phyloP scores from a whole-genome alignment of 495 filamentous ascomycete genomes.

The Penicillium herquei region DNA sequence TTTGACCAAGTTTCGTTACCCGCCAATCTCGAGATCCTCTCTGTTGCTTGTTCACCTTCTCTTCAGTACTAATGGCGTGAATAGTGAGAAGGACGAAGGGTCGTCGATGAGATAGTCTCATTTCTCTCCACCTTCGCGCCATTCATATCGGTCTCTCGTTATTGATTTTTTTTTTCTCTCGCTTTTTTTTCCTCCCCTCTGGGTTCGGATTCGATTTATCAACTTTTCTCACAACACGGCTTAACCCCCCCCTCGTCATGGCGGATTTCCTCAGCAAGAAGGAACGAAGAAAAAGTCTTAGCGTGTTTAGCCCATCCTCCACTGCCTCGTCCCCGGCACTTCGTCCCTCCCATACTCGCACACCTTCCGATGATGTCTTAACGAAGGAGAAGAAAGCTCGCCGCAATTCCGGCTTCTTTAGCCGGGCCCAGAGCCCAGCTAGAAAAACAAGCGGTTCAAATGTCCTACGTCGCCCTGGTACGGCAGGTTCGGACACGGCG shows the following conservation, averaged over 20 bases:
- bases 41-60: neutral
- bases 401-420: constrained; percentile 48
- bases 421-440: constrained; percentile 26
- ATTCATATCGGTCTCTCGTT: neutral
- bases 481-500: constrained; percentile 28
- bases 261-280: constrained; percentile 37
- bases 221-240: no score
- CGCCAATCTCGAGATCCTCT: neutral
- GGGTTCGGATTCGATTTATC: no score
- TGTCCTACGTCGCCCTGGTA: constrained; percentile 32
- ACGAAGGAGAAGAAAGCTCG: constrained; percentile 37
- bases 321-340: constrained; percentile 18
- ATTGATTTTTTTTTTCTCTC: constrained; percentile 1
- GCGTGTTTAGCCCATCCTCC: constrained; percentile 37
- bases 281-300: constrained; percentile 47
- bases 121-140: constrained; percentile 17
- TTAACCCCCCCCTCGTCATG: constrained; percentile 25
- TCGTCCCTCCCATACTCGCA: constrained; percentile 34
- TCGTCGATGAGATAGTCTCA: constrained; percentile 34
- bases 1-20: constrained; percentile 1
- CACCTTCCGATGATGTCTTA: constrained; percentile 38
- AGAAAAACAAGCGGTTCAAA: constrained; percentile 17
- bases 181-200: neutral
- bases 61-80: neutral
- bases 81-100: constrained; percentile 32